Percentiles rank a stretch among this genome's conserved stretches.
phyloP scores from a whole-genome alignment of 805 yeast species.

The Candida germanica region DNA sequence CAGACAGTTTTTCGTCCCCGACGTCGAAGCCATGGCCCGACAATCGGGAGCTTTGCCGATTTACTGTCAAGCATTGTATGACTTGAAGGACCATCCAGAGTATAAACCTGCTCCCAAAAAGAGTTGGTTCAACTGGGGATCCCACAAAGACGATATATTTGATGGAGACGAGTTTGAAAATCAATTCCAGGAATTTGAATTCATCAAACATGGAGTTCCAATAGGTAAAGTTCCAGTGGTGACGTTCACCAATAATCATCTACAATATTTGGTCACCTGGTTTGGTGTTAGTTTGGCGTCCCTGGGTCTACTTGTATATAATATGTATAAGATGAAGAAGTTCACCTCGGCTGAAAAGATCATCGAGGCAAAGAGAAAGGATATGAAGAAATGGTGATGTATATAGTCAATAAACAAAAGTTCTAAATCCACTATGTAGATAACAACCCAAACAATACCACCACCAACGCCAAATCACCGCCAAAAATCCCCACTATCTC shows the following conservation, averaged over 20 bases:
- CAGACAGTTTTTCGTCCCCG: constrained; percentile 74
- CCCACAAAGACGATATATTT: constrained; percentile 12
- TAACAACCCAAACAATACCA: constrained; percentile 35
- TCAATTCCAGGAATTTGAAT: constrained; percentile 47
- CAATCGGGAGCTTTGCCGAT: constrained; percentile 67
- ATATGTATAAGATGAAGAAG: constrained; percentile 27
- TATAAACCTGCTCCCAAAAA: constrained; percentile 27
- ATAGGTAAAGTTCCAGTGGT: constrained; percentile 79
- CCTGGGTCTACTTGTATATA: constrained; percentile 53
- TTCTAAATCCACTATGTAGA: not conserved
- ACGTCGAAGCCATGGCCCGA: constrained; percentile 75
- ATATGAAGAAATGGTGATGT: constrained; percentile 24
- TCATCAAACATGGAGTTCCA: constrained; percentile 83
- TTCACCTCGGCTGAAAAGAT: constrained; percentile 37
- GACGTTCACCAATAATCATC: constrained; percentile 81
- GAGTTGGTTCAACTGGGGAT: constrained; percentile 2
- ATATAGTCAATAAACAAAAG: not conserved
- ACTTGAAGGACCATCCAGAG: constrained; percentile 62
- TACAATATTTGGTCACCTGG: constrained; percentile 94
- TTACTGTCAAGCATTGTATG: constrained; percentile 71
- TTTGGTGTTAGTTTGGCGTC: constrained; percentile 80
- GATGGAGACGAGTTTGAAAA: constrained; percentile 26
- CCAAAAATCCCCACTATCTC: constrained; percentile 34
- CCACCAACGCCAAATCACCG: constrained; percentile 35
- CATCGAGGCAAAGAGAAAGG: constrained; percentile 36